Percentiles rank a stretch among this genome's conserved stretches.
Evolutionary conservation across 1,284 basidiomycete genomes (phyloP).

Genomic region (Erythrobasidium hasegawianum): DNA sequence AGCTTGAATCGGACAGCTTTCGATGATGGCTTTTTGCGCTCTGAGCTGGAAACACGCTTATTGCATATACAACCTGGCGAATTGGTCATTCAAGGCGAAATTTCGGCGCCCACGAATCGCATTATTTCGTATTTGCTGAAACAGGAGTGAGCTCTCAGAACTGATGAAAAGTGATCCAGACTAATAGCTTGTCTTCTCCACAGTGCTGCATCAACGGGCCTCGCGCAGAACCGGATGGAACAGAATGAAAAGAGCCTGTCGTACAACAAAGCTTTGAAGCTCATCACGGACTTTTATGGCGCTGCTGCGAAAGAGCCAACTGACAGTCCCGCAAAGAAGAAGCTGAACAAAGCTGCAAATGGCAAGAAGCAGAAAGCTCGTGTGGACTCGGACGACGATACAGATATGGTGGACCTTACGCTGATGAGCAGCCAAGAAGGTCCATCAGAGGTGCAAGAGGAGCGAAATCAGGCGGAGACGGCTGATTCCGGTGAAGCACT

Average conservation of each 20-base stretch:
- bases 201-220: slow-evolving; percentile 7
- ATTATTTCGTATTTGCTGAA: slow-evolving; percentile 55
- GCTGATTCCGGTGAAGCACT: slow-evolving; percentile 53
- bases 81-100: slow-evolving; percentile 61
- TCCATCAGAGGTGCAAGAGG: too few relatives aligned
- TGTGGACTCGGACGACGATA: neutral
- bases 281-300: slow-evolving; percentile 66
- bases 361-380: slow-evolving; percentile 20
- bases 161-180: too few relatives aligned
- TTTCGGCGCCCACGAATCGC: slow-evolving; percentile 35
- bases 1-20: slow-evolving; percentile 19
- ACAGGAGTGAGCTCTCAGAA: slow-evolving; percentile 47
- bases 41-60: slow-evolving; percentile 85
- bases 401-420: slow-evolving; percentile 1
- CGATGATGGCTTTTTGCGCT: slow-evolving; percentile 71
- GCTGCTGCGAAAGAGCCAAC: neutral
- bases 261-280: slow-evolving; percentile 69
- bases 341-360: slow-evolving; percentile 8
- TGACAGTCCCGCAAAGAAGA: slow-evolving; percentile 47
- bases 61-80: slow-evolving; percentile 80
- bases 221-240: slow-evolving; percentile 8
- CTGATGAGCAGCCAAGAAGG: neutral
- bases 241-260: slow-evolving; percentile 49
- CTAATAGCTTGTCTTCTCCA: neutral
- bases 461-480: neutral